Evolutionary conservation across 2,329 filamentous ascomycete genomes (phyloP).

Genomic region (Ophiosphaerella korrae): DNA sequence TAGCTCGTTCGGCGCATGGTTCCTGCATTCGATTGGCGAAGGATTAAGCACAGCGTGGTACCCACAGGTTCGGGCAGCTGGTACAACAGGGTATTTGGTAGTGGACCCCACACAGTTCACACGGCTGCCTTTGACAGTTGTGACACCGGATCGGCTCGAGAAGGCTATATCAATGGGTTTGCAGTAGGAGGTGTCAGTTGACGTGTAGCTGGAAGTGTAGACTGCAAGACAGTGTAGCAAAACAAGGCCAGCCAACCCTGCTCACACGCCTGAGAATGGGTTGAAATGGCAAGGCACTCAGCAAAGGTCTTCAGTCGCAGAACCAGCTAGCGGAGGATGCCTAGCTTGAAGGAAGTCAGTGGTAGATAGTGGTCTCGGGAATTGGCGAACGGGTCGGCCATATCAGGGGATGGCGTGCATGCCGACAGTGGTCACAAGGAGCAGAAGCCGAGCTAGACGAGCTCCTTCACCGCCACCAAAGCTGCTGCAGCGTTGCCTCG

Average conservation of each 20-base stretch:
- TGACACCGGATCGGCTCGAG: conserved; percentile 39
- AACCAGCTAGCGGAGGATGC: neutral
- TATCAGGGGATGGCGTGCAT: conserved; percentile 23
- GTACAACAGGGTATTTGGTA: conserved; percentile 24
- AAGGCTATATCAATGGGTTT: conserved; percentile 15
- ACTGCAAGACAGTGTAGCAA: no score
- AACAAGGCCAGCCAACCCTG: no score
- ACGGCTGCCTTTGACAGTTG: conserved; percentile 42
- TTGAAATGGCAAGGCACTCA: neutral
- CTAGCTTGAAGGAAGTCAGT: no score
- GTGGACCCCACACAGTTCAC: conserved; percentile 34
- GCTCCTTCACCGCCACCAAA: conserved; percentile 29
- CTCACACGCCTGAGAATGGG: no score
- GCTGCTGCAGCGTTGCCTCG: conserved; percentile 8
- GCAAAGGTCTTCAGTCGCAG: neutral
- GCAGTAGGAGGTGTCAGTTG: conserved; percentile 1
- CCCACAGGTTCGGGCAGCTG: conserved; percentile 12
- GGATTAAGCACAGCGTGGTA: conserved; percentile 4
- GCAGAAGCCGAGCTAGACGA: conserved; percentile 16
- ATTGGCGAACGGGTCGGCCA: conserved; percentile 6
- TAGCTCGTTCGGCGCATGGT: conserved; percentile 33
- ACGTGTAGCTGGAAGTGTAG: no score
- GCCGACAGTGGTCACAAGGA: conserved; percentile 20
- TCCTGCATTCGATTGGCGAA: conserved; percentile 26
- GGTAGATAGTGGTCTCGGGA: neutral